Base-by-base conservation (phyloP, 2,329 filamentous ascomycete genomes). In the Verticillium isaacii region DNA sequence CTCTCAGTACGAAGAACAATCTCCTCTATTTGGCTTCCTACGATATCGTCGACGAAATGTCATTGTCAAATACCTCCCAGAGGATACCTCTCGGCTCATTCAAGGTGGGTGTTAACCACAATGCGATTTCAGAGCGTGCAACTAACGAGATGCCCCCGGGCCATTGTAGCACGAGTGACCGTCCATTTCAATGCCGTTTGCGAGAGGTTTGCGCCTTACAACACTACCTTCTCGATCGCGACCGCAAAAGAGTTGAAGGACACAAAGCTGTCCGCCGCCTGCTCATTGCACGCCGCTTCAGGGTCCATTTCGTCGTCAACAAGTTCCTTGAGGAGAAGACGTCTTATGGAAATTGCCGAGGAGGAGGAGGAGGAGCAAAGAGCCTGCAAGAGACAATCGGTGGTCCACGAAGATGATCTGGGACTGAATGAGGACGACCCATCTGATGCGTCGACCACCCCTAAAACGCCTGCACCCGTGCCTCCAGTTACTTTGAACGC, bases 281-380 rank as follows among this genome's bases (percentile, higher is more conserved):
- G 93, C 76, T 93, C 93, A 54, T 81, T 97, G 60, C 93, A 97
- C 76, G 90, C 93, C 45, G 92, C 93, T 8, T 92, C 92, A 14
- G 90, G 89, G 45, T 96, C 94, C 23, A 91, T 89, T 67, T 92
- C 90, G 32, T 96, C 93, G 12, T 94, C 92, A 5, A 90, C 86
- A 57, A 93, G 90, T 72, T 96, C 92, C 5, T 80, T 93, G 66
- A 86, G 90, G 63, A 84, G 88, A 70, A 86, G 89, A 69, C 88
- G 91, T 67, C 80, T 98, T 68, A 89, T 94, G 78, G 94, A 96
- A 77, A 97, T 98, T 72, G 88, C 90, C n/a, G 95, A 98, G 76
- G 91, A 95, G 77, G 91, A 89, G 60, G 92, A 96, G 71, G 93
- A 96, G 69, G 86, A 89, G 63, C 79, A 82, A 63, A 76, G 85